Conservation (phyloP, 345 rosid genomes). For the Lumnitzera littorea region DNA sequence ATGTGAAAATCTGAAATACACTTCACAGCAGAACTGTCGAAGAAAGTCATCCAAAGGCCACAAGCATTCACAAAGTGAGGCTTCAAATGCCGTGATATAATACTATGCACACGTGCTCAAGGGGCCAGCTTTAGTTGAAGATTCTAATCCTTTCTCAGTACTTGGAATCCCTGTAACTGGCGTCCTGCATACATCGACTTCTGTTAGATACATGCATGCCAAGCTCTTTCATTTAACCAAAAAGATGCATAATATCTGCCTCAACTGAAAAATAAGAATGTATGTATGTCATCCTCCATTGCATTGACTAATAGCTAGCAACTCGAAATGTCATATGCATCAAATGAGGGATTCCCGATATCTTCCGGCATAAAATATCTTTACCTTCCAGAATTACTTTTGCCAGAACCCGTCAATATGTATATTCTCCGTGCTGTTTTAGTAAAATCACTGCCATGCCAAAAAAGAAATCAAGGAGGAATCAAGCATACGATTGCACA, state of each 20-base stretch:
- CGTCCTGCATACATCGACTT: slow-evolving; percentile 31
- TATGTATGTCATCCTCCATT: no score
- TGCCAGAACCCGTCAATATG: slow-evolving; percentile 46
- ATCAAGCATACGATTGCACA: neutral
- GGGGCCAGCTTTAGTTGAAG: slow-evolving; percentile 62
- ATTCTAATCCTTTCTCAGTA: slow-evolving; percentile 50
- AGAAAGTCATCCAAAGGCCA: neutral
- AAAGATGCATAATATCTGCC: no score
- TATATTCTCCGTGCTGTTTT: slow-evolving; percentile 67
- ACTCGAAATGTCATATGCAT: no score
- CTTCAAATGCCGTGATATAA: neutral
- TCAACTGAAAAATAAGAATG: no score
- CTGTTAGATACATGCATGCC: no score
- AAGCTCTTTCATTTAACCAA: no score
- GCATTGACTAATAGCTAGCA: no score
- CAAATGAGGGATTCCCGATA: no score
- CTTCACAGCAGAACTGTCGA: neutral
- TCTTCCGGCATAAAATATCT: no score
- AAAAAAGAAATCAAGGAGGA: neutral
- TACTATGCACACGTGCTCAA: slow-evolving; percentile 61
- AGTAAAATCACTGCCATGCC: slow-evolving; percentile 46
- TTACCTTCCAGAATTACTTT: slow-evolving; percentile 52
- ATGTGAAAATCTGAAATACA: no score
- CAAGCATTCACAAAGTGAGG: neutral
- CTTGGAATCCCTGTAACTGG: slow-evolving; percentile 55